These are phyloP conservation scores for Hydnomerulius pinastri DNA, from an alignment of 768 basidiomycete species.

Conservation along the genomic window DNA sequence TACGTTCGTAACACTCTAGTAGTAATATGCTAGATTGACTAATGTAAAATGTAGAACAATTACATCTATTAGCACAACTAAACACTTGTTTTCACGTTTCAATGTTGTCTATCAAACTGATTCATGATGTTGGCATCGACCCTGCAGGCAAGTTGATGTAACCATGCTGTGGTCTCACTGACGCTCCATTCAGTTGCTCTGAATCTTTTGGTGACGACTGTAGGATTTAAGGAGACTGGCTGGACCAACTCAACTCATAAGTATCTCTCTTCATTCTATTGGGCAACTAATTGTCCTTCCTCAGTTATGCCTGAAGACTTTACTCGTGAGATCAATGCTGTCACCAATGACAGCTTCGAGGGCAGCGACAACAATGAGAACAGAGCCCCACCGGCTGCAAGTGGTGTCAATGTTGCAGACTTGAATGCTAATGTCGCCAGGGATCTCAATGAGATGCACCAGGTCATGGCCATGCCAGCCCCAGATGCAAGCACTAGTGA, in stretches of 20 bases:
- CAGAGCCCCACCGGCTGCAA: neutral
- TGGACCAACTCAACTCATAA: neutral
- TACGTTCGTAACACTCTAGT: too few species aligned
- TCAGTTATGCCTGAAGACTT: slow-evolving; percentile 3
- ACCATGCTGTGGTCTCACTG: neutral
- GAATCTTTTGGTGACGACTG: neutral
- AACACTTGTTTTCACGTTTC: neutral
- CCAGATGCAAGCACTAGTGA: neutral
- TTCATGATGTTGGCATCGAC: too few species aligned
- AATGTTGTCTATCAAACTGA: neutral
- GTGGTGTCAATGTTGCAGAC: neutral
- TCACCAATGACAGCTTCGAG: neutral
- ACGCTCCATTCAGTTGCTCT: neutral
- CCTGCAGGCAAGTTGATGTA: neutral
- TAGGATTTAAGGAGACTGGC: neutral
- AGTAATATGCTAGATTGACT: too few species aligned
- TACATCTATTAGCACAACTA: neutral
- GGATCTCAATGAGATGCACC: neutral
- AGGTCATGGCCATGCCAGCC: neutral
- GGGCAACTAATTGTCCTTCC: neutral
- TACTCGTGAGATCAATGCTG: neutral
- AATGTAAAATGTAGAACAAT: too few species aligned
- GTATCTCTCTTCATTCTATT: neutral
- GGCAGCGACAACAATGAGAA: neutral
- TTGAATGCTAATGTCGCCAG: neutral